Evolutionary conservation across 2,329 filamentous ascomycete genomes (phyloP).

Genomic region (Rosellinia necatrix): DNA sequence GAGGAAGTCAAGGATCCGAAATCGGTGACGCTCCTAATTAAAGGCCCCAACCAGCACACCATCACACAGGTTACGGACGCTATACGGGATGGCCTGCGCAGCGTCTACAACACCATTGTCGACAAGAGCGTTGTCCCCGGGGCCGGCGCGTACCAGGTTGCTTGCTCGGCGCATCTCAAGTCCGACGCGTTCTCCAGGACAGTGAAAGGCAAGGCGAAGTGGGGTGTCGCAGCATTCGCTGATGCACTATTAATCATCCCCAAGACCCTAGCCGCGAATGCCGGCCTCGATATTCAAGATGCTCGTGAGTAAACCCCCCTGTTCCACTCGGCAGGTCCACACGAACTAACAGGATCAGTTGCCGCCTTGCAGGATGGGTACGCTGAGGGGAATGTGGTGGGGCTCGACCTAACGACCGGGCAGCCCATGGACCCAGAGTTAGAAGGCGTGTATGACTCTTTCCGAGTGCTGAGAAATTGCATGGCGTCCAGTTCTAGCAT

Average conservation of each 20-base stretch:
- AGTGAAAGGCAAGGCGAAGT: constrained; percentile 98
- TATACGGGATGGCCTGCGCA: constrained; percentile 90
- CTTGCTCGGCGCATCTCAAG: constrained; percentile 83
- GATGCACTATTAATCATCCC: constrained; percentile 94
- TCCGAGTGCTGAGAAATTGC: constrained; percentile 90
- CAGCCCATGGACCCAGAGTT: constrained; percentile 94
- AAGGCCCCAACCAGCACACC: constrained; percentile 95
- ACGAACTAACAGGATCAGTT: constrained; percentile 54
- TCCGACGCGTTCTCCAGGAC: constrained; percentile 85
- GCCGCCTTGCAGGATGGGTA: constrained; percentile 86
- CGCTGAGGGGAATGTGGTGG: constrained; percentile 81
- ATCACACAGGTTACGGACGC: constrained; percentile 97
- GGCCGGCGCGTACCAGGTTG: constrained; percentile 93
- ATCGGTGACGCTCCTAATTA: constrained; percentile 96
- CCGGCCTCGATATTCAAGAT: constrained; percentile 96
- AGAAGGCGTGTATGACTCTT: constrained; percentile 93
- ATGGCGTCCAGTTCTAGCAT: constrained; percentile 94
- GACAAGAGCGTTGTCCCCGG: constrained; percentile 94
- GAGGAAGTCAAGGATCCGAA: constrained; percentile 99
- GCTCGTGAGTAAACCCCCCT: constrained; percentile 65
- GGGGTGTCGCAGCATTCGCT: constrained; percentile 91
- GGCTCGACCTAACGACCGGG: constrained; percentile 83
- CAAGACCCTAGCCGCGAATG: constrained; percentile 95
- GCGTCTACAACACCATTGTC: constrained; percentile 99
- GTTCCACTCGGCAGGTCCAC: background rate